phyloP scores from a whole-genome alignment of 495 filamentous ascomycete genomes.

The Xylaria telfairii region DNA sequence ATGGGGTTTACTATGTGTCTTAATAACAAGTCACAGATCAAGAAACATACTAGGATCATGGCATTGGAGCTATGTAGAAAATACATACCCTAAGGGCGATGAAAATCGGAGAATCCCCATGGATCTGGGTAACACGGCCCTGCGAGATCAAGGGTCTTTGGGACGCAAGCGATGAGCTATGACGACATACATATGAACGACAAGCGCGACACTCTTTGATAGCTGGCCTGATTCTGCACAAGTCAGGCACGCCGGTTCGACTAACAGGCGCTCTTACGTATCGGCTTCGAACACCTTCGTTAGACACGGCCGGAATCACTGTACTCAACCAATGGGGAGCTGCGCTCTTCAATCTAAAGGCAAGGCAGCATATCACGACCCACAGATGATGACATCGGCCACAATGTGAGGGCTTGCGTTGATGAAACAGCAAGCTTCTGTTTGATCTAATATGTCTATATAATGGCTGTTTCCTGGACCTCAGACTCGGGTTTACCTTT shows the following conservation, averaged over 20 bases:
- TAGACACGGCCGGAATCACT: background rate
- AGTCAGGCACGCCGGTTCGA: background rate
- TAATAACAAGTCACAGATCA: no score
- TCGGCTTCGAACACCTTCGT: background rate
- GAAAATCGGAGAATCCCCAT: background rate
- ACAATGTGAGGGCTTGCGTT: background rate
- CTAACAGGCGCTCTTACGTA: conserved; percentile 6
- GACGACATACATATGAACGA: conserved; percentile 9
- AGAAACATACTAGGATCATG: background rate
- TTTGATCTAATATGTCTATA: background rate
- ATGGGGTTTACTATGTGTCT: background rate
- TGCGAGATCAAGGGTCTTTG: background rate
- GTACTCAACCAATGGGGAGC: background rate
- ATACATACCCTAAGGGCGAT: background rate
- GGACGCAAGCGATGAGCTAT: conserved; percentile 2
- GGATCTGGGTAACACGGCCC: conserved; percentile 4
- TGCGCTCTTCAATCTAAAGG: background rate
- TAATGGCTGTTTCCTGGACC: background rate
- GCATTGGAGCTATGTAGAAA: background rate
- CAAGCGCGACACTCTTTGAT: background rate
- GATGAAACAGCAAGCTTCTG: background rate
- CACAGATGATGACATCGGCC: conserved; percentile 24
- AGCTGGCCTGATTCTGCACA: background rate
- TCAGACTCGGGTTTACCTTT: background rate
- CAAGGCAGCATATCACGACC: conserved; percentile 11